Evolutionary conservation across 306 rosid species (phyloP), one percentile per base, ranked within the genome.

Genomic region (Ceratonia siliqua): DNA sequence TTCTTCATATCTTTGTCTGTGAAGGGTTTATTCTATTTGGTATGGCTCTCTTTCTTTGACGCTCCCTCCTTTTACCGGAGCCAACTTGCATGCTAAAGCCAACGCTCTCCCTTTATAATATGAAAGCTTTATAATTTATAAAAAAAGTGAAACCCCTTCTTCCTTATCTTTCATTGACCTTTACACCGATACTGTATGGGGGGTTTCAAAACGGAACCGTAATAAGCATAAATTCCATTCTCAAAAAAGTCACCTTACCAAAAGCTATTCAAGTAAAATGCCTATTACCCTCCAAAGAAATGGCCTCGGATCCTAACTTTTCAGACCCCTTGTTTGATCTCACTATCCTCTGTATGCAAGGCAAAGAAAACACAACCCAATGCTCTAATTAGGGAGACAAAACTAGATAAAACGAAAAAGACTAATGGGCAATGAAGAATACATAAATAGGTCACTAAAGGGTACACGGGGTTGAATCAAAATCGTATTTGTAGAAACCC

Each of bases 281-380:
- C 64, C 15, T 15, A 76, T 20, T 20, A 74, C 56, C 46, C 68
- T 74, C 81, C 70, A 76, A 64, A 79, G 58, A 67, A 45, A 36
- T 68, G 68, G 91, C 95, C 87, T 90, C 79, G 92, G 96, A 90
- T 88, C 77, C 96, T 81, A 75, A 72, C 86, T 78, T 83, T 88
- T 58, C 80, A 57, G 59, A 65, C 55, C 56, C 49, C 74, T 46
- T 76, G 74, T 78, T 81, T 75, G 55, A 84, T 68, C 86, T 45
- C 78, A 48, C 69, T 80, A 46, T 65, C 43, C 61, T 68, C 85
- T 62, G 80, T 64, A 70, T 50, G 50, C 68, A 79, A 39, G 48
- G 27, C 5, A 83, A 17, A 52, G 10, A 50, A 76, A 76, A 38
- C 67, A 65, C 72, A 62, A 55, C 49, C 72, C 48, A 35, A 53